Base-by-base conservation (phyloP, 257 asterid genomes). In the Solanum peruvianum region DNA sequence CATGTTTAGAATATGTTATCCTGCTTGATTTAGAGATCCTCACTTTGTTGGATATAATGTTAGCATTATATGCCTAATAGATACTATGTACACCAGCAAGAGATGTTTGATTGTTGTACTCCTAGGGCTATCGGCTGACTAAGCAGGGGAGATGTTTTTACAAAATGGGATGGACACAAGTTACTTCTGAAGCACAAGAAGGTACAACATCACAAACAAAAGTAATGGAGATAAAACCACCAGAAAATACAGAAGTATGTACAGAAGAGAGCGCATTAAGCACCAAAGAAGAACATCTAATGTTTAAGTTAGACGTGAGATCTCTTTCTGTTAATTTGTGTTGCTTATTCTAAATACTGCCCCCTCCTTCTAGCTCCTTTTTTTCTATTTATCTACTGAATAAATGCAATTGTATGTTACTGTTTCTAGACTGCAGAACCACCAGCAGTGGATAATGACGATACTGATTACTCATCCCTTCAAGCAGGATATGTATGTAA, bases 121-220 rank as follows among this genome's bases (percentile, higher is more conserved):
- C 62, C 56, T 70, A 96, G 99, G 99, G 99, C 42, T 96, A 94
- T 92, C 92, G 89, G 71, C 90, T 94, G 73, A 93, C 98, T 60
- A 91, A 91, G 87, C 99, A 94, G 85, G 98, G 98, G 3, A 93
- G 86, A 85, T 90, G 93, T 83, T 83, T 91, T 73, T 89, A 86
- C 85, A 92, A 91, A 90, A 91, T 91, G 93, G 97, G 95, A 31
- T 96, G 99, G 98, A 91, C 41, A 78, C 93, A 88, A 92, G 95
- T 95, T 66, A 83, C 84, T 84, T 91, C 93, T 91, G 94, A 91
- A 47, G 88, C 92, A 42, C 89, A 92, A 89, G 96, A 92, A 73
- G 96, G 91, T 82, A 90, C 93, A 87, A 95, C 92, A 93, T 85
- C 91, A 86, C 92, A 97, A 60, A 91, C 97, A 14, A 92, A 93